Evolutionary conservation across 2,329 filamentous ascomycete species (phyloP), one percentile per base, ranked within the genome.

Genomic region (Albophoma yamanashiensis): DNA sequence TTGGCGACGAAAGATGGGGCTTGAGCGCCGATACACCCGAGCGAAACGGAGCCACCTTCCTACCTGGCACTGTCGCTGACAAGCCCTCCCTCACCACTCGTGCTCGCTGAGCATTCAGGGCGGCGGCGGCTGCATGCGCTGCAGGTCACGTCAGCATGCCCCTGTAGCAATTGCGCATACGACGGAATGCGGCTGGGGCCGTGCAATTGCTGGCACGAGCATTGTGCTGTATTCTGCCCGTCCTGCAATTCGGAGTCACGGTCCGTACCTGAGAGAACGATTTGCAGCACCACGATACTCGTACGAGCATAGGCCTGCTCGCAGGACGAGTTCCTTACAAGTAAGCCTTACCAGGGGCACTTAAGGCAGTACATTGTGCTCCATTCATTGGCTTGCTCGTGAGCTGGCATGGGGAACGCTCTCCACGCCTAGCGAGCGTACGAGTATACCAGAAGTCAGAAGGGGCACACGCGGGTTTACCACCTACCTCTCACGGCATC

Each of bases 1-100:
- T 59, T 47, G 50, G 58, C 50, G 27, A 27, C 58, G 43, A 22
- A 53, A 39, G 43, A 58, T 47, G 57, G 57, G 57, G 57, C 42
- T 45, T 4, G 25, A 39, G 31, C 36, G 56, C 56, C 56, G 56
- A 58, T 50, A 36, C 20, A 58, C 31, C 56, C 56, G 56, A 20
- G 42, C 39, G 40, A 58, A 31, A 57, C 38, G 31, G 25, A 43
- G 25, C 55, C 38, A 27, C 39, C 38, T 56, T 42, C 25, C 25
- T 20, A 31, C 22, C 45, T 50, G 15, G 12, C 45, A 15, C 45
- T 31, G 11, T 53, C 50, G 50, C 17, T 53, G 8, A 53, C 27
- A n/a, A 31, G 47, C 25, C 15, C 25, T 45, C 45, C 17, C 25
- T 17, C 6, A 47, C 20, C 12, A 27, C 25, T 20, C 34, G 27